Conservation (phyloP, 2,329 filamentous ascomycete genomes). For the Diaporthe sp. region DNA sequence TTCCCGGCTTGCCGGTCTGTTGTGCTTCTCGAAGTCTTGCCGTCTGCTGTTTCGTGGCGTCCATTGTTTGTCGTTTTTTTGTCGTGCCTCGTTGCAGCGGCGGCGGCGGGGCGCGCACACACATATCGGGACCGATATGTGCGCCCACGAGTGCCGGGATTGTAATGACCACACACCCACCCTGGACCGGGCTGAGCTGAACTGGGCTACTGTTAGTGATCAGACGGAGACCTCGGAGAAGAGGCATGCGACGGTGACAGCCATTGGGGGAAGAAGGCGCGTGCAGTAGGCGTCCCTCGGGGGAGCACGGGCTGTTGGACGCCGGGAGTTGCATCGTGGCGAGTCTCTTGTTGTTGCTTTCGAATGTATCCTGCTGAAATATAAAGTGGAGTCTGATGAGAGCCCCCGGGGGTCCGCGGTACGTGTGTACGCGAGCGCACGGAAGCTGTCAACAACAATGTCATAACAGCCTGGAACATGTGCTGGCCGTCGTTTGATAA, state of each 20-base stretch:
- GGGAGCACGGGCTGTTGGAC: constrained; percentile 6
- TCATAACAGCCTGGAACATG: constrained; percentile 1
- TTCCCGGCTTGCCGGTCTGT: neutral
- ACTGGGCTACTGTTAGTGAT: constrained; percentile 14
- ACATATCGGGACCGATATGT: constrained; percentile 13
- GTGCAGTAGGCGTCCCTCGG: neutral
- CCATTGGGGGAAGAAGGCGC: neutral
- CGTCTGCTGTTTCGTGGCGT: constrained; percentile 15
- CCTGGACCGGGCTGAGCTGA: constrained; percentile 4
- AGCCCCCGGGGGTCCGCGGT: constrained; percentile 7
- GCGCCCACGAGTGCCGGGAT: constrained; percentile 9
- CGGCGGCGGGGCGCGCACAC: constrained; percentile 5
- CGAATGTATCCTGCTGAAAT: neutral
- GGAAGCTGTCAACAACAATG: constrained; percentile 17
- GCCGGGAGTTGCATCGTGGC: constrained; percentile 18
- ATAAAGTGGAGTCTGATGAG: neutral
- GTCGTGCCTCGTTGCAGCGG: constrained; percentile 10
- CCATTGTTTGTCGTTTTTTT: constrained; percentile 26
- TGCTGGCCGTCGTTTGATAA: neutral
- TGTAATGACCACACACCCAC: neutral
- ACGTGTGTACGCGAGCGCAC: constrained; percentile 5
- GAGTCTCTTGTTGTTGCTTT: constrained; percentile 8
- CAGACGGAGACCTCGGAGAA: neutral
- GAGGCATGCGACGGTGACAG: constrained; percentile 36
- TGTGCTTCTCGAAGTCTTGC: constrained; percentile 25